Conservation (phyloP, 78 protist genomes). For the Planoprotostelium fungivorum region DNA sequence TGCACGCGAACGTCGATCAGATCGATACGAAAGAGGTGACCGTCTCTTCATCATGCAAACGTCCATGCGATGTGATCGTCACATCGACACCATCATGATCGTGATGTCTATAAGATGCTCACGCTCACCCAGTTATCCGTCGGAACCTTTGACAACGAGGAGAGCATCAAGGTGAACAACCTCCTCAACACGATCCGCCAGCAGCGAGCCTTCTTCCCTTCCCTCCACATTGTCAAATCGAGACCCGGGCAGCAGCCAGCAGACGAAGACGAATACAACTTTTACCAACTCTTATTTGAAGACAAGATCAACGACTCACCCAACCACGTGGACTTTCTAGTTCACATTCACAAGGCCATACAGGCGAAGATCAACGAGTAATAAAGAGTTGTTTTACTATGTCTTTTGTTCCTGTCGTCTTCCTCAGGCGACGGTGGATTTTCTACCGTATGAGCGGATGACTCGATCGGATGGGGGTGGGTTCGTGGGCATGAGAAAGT, state of each 20-base stretch:
- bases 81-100: too few relatives aligned
- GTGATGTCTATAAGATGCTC: too few relatives aligned
- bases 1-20: not conserved
- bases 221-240: not conserved
- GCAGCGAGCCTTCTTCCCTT: not conserved
- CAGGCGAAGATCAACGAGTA: not conserved
- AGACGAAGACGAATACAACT: not conserved
- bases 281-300: not conserved
- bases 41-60: not conserved
- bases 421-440: too few relatives aligned
- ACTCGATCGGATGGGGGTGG: too few relatives aligned
- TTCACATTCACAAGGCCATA: not conserved
- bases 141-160: not conserved
- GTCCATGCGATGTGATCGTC: too few relatives aligned
- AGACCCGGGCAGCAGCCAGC: too few relatives aligned
- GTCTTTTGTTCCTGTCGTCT: too few relatives aligned
- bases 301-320: not conserved
- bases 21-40: not conserved
- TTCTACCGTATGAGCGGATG: too few relatives aligned
- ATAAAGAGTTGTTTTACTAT: too few relatives aligned
- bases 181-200: not conserved
- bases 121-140: not conserved
- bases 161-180: not conserved
- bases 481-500: too few relatives aligned
- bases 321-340: not conserved